A percentile compares a stretch with the other conserved stretches of the same genome.
Conservation (phyloP, 306 rosid species). For the Lathyrus oleraceus region DNA sequence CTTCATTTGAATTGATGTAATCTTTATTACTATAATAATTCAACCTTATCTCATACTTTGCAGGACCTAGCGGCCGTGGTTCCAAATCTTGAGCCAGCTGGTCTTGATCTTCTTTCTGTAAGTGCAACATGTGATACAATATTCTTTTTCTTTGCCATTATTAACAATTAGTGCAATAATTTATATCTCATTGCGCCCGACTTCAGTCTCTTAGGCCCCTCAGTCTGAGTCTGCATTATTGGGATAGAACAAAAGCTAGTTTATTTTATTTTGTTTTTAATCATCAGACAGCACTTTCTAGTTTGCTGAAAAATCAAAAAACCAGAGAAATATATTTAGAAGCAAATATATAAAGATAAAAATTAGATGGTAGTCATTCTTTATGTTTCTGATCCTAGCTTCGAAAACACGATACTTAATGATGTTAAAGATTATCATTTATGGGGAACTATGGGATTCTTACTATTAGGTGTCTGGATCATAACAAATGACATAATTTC, state of each 20-base stretch:
- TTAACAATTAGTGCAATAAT: not conserved
- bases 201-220: slow-evolving; percentile 5
- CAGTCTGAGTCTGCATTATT: not conserved
- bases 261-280: not conserved
- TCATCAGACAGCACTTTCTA: not conserved
- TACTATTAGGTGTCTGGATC: no score
- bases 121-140: slow-evolving; percentile 42
- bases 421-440: not conserved
- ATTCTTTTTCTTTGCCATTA: slow-evolving; percentile 20
- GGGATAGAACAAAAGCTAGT: slow-evolving; percentile 1
- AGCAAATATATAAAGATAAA: not conserved
- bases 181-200: not conserved
- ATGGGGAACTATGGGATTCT: no score
- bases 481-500: not conserved
- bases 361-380: not conserved
- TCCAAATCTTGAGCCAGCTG: slow-evolving; percentile 83
- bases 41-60: slow-evolving; percentile 27
- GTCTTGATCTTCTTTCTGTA: slow-evolving; percentile 89
- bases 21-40: slow-evolving; percentile 13
- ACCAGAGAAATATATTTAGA: slow-evolving; percentile 2
- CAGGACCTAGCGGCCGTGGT: slow-evolving; percentile 82
- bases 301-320: not conserved
- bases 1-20: slow-evolving; percentile 11
- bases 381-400: not conserved
- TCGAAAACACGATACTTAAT: not conserved